Evolutionary conservation across 371 early-diverging fungal species (phyloP).

Genomic region (Rhizopus stolonifer): DNA sequence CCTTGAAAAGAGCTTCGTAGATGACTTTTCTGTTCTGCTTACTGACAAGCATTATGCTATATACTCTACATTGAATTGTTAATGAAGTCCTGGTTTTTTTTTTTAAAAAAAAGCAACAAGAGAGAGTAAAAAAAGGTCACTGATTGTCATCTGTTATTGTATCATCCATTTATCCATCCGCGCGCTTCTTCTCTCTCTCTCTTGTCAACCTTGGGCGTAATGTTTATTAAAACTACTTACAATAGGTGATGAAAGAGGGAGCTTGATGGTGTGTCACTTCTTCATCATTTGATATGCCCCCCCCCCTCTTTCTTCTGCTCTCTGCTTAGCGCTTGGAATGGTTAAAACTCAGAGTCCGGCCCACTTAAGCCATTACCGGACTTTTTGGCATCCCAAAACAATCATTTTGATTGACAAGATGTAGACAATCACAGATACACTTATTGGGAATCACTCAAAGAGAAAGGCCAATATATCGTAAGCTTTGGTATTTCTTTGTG

Average conservation of each 20-base stretch:
- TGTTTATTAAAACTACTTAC: slow-evolving; percentile 22
- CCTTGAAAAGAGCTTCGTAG: slow-evolving; percentile 89
- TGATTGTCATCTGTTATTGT: background rate
- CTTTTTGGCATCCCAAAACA: too few species aligned
- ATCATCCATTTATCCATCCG: slow-evolving; percentile 11
- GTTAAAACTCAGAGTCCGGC: too few species aligned
- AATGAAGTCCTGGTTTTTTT: background rate
- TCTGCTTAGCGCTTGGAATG: too few species aligned
- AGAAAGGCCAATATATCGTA: too few species aligned
- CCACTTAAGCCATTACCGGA: too few species aligned
- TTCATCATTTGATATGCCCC: background rate
- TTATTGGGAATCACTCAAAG: too few species aligned
- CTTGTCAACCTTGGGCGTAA: slow-evolving; percentile 6
- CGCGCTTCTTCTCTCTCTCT: background rate
- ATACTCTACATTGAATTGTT: slow-evolving; percentile 2
- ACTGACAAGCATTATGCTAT: slow-evolving; percentile 86
- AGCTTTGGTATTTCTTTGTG: too few species aligned
- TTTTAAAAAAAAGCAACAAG: background rate
- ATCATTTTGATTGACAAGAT: too few species aligned
- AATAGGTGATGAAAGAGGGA: slow-evolving; percentile 37
- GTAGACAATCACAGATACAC: too few species aligned
- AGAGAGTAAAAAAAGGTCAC: background rate
- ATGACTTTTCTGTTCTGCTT: slow-evolving; percentile 92
- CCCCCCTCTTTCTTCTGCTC: background rate
- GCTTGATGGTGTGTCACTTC: slow-evolving; percentile 19